Evolutionary conservation across 345 rosid genomes (phyloP), one percentile per base, ranked within the genome.

Genomic region (Eutrema yunnanense): DNA sequence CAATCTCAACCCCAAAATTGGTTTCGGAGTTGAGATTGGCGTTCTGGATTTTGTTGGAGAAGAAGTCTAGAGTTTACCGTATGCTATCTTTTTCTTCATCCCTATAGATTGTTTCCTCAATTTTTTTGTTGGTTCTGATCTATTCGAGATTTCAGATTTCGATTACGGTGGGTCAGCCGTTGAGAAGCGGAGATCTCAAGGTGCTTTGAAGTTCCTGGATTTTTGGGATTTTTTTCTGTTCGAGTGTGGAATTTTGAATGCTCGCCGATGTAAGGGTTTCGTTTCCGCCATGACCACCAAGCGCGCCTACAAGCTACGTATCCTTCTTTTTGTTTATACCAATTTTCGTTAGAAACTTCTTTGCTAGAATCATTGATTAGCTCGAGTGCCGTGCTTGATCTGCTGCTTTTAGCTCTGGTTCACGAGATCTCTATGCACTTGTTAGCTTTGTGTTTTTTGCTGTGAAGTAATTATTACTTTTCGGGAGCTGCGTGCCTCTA

Each of bases 221-320:
- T 71, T 38, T 52, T 37, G 51, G 56, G n/a, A 36, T 64, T 58
- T 49, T 2, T 13, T 16, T 33, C 47, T 34, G 56, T 8, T 58
- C 2, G 8, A 16, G 58, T 50, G 61, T 48, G 22, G 47, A 6
- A 34, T 4, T 75, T 69, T 82, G 85, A 79, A 63, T 67, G 75
- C 71, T 75, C 41, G 71, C 22, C 70, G 73, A 57, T 65, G 51
- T 52, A 51, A 77, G 47, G 58, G 68, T 59, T 46, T 59, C 52
- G 67, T 71, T 58, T 71, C 73, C 77, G 79, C 83, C 82, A 96
- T 96, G 99, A 85, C 88, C 74, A 92, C 99, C 76, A 96, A 92
- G 78, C 98, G 98, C 66, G 96, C 98, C 34, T 96, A 96, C 88
- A 96, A 96, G 85, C 97, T 96, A 51, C 99, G 99, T 96, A 96